Evolutionary conservation across 2,329 filamentous ascomycete species (phyloP), one percentile per base, ranked within the genome.

Genomic region (Aspergillus novoparasiticus): DNA sequence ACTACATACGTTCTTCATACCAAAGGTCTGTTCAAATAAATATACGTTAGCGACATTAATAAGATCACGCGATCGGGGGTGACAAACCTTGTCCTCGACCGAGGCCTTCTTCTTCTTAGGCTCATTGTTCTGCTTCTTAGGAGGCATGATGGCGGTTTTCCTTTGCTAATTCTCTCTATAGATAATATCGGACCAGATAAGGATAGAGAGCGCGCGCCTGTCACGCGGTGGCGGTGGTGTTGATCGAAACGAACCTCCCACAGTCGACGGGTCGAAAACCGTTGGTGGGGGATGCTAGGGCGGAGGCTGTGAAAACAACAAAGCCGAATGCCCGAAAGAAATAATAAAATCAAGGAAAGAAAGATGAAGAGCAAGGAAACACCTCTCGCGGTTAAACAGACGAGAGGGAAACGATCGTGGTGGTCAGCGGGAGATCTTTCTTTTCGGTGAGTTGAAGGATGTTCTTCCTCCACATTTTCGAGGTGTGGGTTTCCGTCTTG

Each of bases 1-100:
- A 48, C 63, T 61, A 79, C 81, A 71, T 80, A 85, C 83, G 78
- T 99, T 99, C 83, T 99, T 99, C 95, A 99, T 98, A 73, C 95
- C 95, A 85, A 99, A 99, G 56, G 95, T 97, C 83, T 85, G 45
- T 48, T 41, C 51, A 12, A 62, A 57, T 50, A 51, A 9, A 61
- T 60, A 4, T 32, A 21, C 23, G 56, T 62, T 62, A 62, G 60
- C 48, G 48, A 32, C 16, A 10, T 6, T 32, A 9, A 11, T 36
- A 28, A 16, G 14, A 4, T 21, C 46, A 59, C 19, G 48, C 55
- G 28, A 53, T 50, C 64, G 48, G 48, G 10, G 55, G 51, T 28
- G 26, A 68, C 77, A 66, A 66, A 84, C 82, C 81, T 94, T 95
- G 84, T 99, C 95, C 67, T 95, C 93, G 67, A 93, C 91, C 51